phyloP scores from a whole-genome alignment of 1,284 basidiomycete species.

The Apiotrichum domesticum region DNA sequence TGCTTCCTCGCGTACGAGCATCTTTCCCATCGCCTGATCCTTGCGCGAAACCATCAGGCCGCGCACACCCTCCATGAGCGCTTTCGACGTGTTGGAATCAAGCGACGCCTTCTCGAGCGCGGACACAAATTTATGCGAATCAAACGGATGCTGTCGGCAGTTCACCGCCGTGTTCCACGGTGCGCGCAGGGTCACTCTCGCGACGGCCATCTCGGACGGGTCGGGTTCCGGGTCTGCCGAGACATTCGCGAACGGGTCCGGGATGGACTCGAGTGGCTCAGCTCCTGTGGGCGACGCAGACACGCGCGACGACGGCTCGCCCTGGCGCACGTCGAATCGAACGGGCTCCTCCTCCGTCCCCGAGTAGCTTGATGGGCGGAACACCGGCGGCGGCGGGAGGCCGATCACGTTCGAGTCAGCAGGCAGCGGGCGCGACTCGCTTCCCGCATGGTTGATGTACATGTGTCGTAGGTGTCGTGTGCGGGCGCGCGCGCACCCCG shows the following conservation, averaged over 20 bases:
- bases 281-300: neutral
- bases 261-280: neutral
- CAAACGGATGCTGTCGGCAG: conserved; percentile 41
- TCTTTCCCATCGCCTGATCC: conserved; percentile 65
- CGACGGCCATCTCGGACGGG: conserved; percentile 5
- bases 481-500: too few relatives aligned
- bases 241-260: neutral
- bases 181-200: conserved; percentile 4
- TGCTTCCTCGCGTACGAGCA: conserved; percentile 74
- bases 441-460: too few relatives aligned
- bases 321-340: too few relatives aligned
- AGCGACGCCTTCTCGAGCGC: conserved; percentile 41
- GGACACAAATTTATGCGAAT: conserved; percentile 45
- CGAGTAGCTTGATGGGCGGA: neutral
- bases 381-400: neutral
- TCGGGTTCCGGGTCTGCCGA: neutral
- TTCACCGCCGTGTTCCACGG: neutral
- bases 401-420: neutral
- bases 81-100: conserved; percentile 53
- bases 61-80: conserved; percentile 80
- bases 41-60: conserved; percentile 71
- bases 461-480: too few relatives aligned
- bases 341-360: too few relatives aligned
- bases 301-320: neutral
- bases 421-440: neutral